Evolutionary conservation across 257 asterid species (phyloP).

Genomic region (Petunia axillaris): DNA sequence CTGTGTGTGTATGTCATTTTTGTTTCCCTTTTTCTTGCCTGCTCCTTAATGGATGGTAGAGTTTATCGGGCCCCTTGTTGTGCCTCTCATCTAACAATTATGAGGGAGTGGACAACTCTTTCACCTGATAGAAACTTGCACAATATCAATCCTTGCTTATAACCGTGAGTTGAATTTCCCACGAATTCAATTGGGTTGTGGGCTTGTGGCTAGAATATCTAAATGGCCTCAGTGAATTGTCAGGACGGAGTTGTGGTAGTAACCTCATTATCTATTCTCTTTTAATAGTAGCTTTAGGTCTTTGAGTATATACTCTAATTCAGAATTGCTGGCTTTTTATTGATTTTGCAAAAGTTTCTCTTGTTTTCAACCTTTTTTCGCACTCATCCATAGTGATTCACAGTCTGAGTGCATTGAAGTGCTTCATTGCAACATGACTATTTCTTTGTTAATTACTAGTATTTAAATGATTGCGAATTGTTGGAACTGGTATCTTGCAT

Average conservation of each 20-base stretch:
- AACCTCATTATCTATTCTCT: background rate
- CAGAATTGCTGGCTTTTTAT: background rate
- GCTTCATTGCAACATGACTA: background rate
- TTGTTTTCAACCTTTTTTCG: too few relatives aligned
- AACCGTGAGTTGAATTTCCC: background rate
- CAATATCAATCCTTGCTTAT: background rate
- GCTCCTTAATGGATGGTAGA: background rate
- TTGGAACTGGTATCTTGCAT: background rate
- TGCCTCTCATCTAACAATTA: background rate
- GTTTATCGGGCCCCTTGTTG: conserved; percentile 1
- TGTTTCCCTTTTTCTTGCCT: background rate
- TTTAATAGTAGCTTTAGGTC: background rate
- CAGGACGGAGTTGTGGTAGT: background rate
- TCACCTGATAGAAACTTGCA: background rate
- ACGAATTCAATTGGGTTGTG: background rate
- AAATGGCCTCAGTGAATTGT: background rate
- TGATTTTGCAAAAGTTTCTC: background rate
- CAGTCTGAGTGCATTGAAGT: too few relatives aligned
- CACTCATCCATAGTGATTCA: too few relatives aligned
- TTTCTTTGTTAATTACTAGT: background rate
- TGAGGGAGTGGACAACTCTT: background rate
- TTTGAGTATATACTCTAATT: background rate
- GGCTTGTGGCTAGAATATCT: background rate
- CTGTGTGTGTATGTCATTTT: background rate
- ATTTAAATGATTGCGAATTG: background rate